These are phyloP conservation scores for Xylaria polymorpha DNA, from an alignment of 2,329 filamentous ascomycete genomes.

Conservation along the genomic window DNA sequence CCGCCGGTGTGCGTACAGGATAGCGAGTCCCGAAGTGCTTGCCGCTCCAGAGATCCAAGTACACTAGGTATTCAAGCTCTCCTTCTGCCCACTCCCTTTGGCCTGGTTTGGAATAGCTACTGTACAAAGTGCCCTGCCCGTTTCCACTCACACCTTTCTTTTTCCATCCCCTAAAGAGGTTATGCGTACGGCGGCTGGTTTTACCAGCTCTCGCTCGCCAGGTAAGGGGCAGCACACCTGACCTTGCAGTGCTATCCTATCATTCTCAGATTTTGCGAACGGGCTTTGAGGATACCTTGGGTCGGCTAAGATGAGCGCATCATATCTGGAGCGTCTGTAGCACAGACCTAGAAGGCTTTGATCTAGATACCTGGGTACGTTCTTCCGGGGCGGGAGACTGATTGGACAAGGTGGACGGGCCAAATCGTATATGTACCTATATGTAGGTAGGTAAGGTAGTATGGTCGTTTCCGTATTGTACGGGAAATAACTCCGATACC, in stretches of 20 bases:
- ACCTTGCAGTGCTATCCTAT: constrained; percentile 3
- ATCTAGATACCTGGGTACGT: constrained; percentile 1
- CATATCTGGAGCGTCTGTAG: constrained; percentile 9
- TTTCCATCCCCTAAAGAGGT: background rate
- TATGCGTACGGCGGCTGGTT: background rate
- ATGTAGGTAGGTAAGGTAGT: background rate
- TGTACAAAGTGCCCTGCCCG: constrained; percentile 11
- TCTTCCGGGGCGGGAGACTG: constrained; percentile 27
- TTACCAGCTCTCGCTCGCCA: background rate
- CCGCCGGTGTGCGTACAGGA: constrained; percentile 4
- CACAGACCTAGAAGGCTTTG: constrained; percentile 23
- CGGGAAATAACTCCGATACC: background rate
- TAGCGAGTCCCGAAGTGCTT: constrained; percentile 3
- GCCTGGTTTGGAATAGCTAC: constrained; percentile 18
- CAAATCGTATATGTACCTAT: constrained; percentile 7
- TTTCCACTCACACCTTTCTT: constrained; percentile 33
- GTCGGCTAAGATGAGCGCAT: constrained; percentile 12
- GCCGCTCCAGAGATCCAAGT: constrained; percentile 24
- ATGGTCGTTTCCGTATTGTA: constrained; percentile 3
- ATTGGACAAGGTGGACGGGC: constrained; percentile 19
- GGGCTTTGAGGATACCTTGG: background rate
- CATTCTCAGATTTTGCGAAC: background rate
- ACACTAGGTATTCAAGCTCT: no score
- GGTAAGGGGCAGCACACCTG: constrained; percentile 7
- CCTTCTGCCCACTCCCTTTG: constrained; percentile 23